Evolutionary conservation across 371 early-diverging fungal species (phyloP).

Genomic region (Mucor mucedo): DNA sequence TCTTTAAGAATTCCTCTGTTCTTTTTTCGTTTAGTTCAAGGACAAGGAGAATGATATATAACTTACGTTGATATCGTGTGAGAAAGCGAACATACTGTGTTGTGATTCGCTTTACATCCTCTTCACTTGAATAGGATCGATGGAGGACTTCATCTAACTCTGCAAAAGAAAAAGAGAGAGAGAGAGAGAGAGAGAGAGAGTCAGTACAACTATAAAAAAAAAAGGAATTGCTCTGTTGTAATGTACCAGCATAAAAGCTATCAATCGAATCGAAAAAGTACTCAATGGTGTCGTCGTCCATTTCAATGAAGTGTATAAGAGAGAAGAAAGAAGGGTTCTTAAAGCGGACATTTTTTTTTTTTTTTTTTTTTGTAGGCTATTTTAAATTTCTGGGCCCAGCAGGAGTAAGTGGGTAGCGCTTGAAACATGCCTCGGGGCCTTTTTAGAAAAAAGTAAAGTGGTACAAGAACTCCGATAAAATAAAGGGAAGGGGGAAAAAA

Average conservation of each 20-base stretch:
- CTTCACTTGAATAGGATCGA: slow-evolving; percentile 38
- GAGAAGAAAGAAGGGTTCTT: neutral
- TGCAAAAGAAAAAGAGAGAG: slow-evolving; percentile 14
- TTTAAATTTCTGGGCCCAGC: too few relatives aligned
- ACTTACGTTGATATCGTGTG: slow-evolving; percentile 43
- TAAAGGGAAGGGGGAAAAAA: too few relatives aligned
- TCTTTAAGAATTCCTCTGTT: slow-evolving; percentile 59
- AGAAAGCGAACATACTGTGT: slow-evolving; percentile 49
- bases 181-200: slow-evolving; percentile 1
- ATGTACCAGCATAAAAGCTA: slow-evolving; percentile 56
- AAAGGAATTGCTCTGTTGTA: too few relatives aligned
- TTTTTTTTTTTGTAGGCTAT: too few relatives aligned
- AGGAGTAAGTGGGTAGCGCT: too few relatives aligned
- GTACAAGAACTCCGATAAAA: too few relatives aligned
- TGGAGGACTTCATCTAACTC: slow-evolving; percentile 58
- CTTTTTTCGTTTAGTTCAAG: neutral
- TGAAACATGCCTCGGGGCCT: too few relatives aligned
- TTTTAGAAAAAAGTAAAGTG: too few relatives aligned
- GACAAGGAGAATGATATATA: neutral
- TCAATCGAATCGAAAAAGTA: slow-evolving; percentile 51
- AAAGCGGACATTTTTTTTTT: too few relatives aligned
- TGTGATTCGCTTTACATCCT: slow-evolving; percentile 42
- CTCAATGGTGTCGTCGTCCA: slow-evolving; percentile 46
- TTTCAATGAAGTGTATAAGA: slow-evolving; percentile 1
- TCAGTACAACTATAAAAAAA: neutral